A percentile compares a stretch with the other conserved stretches of the same genome.
These are phyloP conservation scores for Blastomyces emzantsi DNA, from an alignment of 2,329 filamentous ascomycete genomes.

Conservation along the genomic window DNA sequence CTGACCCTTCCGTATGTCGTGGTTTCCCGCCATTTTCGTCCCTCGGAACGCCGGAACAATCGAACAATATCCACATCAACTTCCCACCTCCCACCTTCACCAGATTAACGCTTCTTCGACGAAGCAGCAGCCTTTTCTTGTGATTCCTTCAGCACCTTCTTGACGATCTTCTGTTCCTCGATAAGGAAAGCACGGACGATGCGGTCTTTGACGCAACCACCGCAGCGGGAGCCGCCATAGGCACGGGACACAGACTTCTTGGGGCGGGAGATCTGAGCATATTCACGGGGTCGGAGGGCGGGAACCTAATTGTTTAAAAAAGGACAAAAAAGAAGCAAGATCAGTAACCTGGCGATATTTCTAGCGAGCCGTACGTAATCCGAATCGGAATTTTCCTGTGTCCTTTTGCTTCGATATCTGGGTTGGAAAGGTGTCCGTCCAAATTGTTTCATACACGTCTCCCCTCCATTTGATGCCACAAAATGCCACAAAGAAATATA, in stretches of 20 bases:
- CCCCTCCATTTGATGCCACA: not conserved
- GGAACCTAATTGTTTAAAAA: constrained; percentile 54
- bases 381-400: not conserved
- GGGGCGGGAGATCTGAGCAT: constrained; percentile 91
- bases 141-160: constrained; percentile 99
- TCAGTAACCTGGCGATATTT: not conserved
- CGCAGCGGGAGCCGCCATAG: constrained; percentile 97
- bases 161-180: constrained; percentile 99
- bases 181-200: constrained; percentile 98
- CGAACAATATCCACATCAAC: constrained; percentile 12
- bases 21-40: constrained; percentile 10
- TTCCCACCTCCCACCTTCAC: constrained; percentile 8
- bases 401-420: not conserved
- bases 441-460: not conserved
- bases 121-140: constrained; percentile 54
- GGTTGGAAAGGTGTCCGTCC: not conserved
- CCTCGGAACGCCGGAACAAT: constrained; percentile 15
- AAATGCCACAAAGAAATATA: not conserved
- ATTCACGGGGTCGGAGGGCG: constrained; percentile 96
- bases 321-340: not conserved
- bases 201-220: constrained; percentile 96
- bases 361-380: not conserved
- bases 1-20: constrained; percentile 10
- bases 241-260: constrained; percentile 99
- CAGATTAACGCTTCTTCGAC: constrained; percentile 36